A percentile compares a stretch with the other conserved stretches of the same genome.
Evolutionary conservation across 352 stramenopile genomes (phyloP).

Genomic region (Globisporangium middletonii): DNA sequence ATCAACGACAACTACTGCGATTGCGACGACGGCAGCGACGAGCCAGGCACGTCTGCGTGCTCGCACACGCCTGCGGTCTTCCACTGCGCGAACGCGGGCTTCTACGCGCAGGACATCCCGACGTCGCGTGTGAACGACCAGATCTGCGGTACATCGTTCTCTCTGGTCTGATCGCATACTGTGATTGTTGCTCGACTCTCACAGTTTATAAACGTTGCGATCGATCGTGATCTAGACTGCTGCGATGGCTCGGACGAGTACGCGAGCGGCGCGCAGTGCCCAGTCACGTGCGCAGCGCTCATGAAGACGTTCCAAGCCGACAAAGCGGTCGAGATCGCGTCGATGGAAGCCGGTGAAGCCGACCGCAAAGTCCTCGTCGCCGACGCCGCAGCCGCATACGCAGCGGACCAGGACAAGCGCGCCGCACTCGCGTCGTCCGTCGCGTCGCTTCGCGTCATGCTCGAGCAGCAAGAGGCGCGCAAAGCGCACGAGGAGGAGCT

Average conservation of each 20-base stretch:
- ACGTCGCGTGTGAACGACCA: constrained; percentile 72
- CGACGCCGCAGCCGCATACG: constrained; percentile 27
- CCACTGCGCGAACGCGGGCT: constrained; percentile 71
- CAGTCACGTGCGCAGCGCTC: constrained; percentile 30
- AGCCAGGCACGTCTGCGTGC: constrained; percentile 85
- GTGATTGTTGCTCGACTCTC: not conserved
- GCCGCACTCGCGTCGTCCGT: constrained; percentile 21
- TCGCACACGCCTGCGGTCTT: constrained; percentile 51
- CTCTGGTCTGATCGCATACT: not conserved
- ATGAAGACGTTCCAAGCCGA: constrained; percentile 37
- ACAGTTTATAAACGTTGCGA: not conserved
- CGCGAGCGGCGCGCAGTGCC: constrained; percentile 39
- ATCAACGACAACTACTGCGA: constrained; percentile 96
- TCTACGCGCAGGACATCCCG: constrained; percentile 51
- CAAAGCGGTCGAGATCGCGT: constrained; percentile 58
- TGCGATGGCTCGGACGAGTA: constrained; percentile 85
- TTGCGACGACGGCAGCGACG: constrained; percentile 87
- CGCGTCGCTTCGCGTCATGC: constrained; percentile 23
- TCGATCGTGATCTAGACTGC: constrained; percentile 46
- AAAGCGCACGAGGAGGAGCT: constrained; percentile 36
- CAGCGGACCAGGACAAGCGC: constrained; percentile 25
- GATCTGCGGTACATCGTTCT: constrained; percentile 43
- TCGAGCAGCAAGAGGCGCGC: constrained; percentile 33
- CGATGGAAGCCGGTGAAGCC: constrained; percentile 61
- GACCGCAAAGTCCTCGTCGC: constrained; percentile 29